These are phyloP conservation scores for Podosphaera leucotricha DNA, from an alignment of 2,329 filamentous ascomycete species.

Conservation along the genomic window DNA sequence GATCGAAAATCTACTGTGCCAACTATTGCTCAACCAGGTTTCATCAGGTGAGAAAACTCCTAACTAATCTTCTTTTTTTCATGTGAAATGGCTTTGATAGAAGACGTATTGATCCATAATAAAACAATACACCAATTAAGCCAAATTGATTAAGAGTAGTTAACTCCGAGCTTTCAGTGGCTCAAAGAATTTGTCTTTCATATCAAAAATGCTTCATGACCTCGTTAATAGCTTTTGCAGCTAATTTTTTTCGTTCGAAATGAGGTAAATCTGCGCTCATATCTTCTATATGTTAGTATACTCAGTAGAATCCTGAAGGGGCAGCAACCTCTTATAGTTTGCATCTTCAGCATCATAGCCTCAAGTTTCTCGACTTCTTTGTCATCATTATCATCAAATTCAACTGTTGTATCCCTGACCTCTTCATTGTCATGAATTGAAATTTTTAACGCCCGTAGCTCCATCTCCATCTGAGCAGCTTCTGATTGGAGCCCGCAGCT, in stretches of 20 bases:
- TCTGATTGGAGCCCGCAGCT: constrained; percentile 13
- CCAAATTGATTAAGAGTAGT: too few relatives aligned
- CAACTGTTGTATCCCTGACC: constrained; percentile 3
- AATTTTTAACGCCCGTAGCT: constrained; percentile 18
- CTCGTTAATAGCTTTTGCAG: constrained; percentile 35
- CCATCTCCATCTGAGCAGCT: constrained; percentile 17
- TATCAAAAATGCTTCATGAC: constrained; percentile 27
- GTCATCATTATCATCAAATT: constrained; percentile 14
- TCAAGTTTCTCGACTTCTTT: constrained; percentile 31
- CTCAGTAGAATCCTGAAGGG: not conserved
- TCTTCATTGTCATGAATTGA: constrained; percentile 10
- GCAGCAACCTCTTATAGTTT: constrained; percentile 23
- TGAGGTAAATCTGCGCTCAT: constrained; percentile 34
- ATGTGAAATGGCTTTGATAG: too few relatives aligned
- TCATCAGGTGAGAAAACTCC: too few relatives aligned
- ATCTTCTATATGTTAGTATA: constrained; percentile 19
- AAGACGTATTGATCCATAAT: too few relatives aligned
- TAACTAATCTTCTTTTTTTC: too few relatives aligned
- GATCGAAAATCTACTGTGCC: too few relatives aligned
- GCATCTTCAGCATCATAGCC: constrained; percentile 38
- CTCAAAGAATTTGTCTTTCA: too few relatives aligned
- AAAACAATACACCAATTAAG: too few relatives aligned
- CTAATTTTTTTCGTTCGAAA: constrained; percentile 35
- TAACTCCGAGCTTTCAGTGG: too few relatives aligned
- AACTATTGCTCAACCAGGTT: too few relatives aligned